Evolutionary conservation across 169 alveolate species (phyloP), one percentile per base, ranked within the genome.

Genomic region (Fabrea salina): DNA sequence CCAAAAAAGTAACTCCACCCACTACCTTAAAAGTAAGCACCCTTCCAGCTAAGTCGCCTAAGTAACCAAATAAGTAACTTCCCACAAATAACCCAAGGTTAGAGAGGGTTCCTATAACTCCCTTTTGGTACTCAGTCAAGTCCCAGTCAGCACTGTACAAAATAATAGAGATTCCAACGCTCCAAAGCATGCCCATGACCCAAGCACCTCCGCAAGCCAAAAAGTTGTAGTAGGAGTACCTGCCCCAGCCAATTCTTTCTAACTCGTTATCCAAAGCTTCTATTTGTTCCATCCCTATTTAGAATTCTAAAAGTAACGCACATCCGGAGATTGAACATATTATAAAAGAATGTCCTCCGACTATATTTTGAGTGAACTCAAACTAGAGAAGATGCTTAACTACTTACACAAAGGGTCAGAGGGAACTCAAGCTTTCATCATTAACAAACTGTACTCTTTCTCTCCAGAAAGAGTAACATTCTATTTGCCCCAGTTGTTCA

Each of bases 231-330:
- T 27, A 27, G 25, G 37, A 58, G 53, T 58, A 58, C n/a, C 32
- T 58, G 3, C 71, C 71, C 71, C 71, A 58, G 71, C 71, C 71
- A 30, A 58, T 58, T 58, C n/a, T n/a, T n/a, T n/a, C n/a, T n/a
- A n/a, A n/a, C n/a, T n/a, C n/a, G n/a, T n/a, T n/a, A n/a, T n/a
- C n/a, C n/a, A n/a, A n/a, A n/a, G n/a, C n/a, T n/a, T n/a, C n/a
- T n/a, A n/a, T n/a, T n/a, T n/a, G n/a, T n/a, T n/a, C n/a, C n/a
- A n/a, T n/a, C n/a, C n/a, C n/a, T n/a, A n/a, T n/a, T n/a, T n/a
- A n/a, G n/a, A n/a, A n/a, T n/a, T n/a, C n/a, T n/a, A n/a, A n/a
- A n/a, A n/a, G n/a, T n/a, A n/a, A n/a, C n/a, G n/a, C n/a, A n/a
- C n/a, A n/a, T n/a, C n/a, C n/a, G n/a, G n/a, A n/a, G n/a, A n/a